Base-by-base conservation (phyloP, 176 grass and related monocot species). In the Carex cristatella region DNA sequence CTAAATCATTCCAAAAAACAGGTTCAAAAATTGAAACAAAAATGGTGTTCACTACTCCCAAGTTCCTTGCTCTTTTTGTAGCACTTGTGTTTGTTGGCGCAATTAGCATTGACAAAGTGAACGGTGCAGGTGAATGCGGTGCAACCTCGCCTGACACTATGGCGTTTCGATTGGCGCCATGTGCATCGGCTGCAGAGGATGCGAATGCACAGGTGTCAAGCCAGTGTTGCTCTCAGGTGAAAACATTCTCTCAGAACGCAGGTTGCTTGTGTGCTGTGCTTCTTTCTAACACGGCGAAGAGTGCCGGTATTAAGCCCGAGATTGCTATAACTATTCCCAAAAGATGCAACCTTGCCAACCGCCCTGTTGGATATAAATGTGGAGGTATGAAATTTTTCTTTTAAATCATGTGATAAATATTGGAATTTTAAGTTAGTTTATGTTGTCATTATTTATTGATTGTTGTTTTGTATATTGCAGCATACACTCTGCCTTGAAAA, bases 291-390 rank as follows among this genome's bases (percentile, higher is more conserved):
- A 94, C 92, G 1, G 92, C 92, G 1, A 87, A 87, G 33, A 84
- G 61, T 14, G 89, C 89, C 46, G 92, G 92, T 30, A 90, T 93
- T 61, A 94, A 93, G 67, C 95, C 92, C 1, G 84, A 84, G 18
- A 77, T 98, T 7, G 95, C 92, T 62, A 90, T 94, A 69, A 91
- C 91, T 33, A 94, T 98, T 32, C 92, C 91, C 62, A 98, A 98
- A 83, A 88, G 92, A 68, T 94, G 92, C 91, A 94, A 89, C 86
- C 57, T 98, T 69, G 87, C 81, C 32, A 82, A 87, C 61, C 92
- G 95, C 33, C 92, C 91, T 38, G 46, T 93, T 38, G 95, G 92
- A 13, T 98, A 94, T 86, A 94, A 98, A 82, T 98, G 95, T 48
- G 92, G 95, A 81, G 89, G 92, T 93, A 62, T 60, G 81, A 82